These are phyloP conservation scores for Vigna nakashimae DNA, from an alignment of 306 rosid species.

Conservation along the genomic window DNA sequence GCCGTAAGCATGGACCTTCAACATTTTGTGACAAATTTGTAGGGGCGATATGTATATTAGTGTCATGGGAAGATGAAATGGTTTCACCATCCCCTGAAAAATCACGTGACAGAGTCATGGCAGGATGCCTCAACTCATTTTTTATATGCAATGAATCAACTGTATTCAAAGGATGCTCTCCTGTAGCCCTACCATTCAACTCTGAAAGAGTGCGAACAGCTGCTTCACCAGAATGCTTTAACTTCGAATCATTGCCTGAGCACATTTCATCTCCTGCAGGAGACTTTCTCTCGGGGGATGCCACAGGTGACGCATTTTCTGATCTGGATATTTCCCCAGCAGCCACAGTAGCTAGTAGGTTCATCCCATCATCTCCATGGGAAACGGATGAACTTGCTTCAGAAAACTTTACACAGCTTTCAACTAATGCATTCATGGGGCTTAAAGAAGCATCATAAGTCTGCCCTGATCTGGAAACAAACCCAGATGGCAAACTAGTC, in stretches of 20 bases:
- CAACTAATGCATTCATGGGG: constrained; percentile 83
- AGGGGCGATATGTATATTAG: constrained; percentile 34
- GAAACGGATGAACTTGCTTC: constrained; percentile 66
- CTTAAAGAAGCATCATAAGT: constrained; percentile 70
- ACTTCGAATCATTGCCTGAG: constrained; percentile 55
- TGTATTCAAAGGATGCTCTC: constrained; percentile 37
- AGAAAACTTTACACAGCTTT: constrained; percentile 81
- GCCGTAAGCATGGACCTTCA: constrained; percentile 41
- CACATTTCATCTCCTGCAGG: constrained; percentile 54
- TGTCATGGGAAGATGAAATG: constrained; percentile 32
- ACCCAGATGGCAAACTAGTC: constrained; percentile 57
- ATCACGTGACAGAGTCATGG: not conserved
- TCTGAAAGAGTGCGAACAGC: constrained; percentile 43
- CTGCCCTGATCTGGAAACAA: constrained; percentile 61
- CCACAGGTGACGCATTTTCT: constrained; percentile 59
- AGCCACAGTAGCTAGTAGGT: constrained; percentile 87
- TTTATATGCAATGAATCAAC: constrained; percentile 41
- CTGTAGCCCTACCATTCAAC: constrained; percentile 44
- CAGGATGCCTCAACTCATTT: constrained; percentile 37
- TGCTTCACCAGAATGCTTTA: constrained; percentile 48
- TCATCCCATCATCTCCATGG: constrained; percentile 83
- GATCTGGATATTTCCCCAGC: constrained; percentile 85
- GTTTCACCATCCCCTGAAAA: constrained; percentile 50
- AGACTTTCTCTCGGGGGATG: constrained; percentile 63
- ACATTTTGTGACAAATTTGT: constrained; percentile 39